These are phyloP conservation scores for Solanum etuberosum DNA, from an alignment of 257 asterid genomes.

Conservation along the genomic window DNA sequence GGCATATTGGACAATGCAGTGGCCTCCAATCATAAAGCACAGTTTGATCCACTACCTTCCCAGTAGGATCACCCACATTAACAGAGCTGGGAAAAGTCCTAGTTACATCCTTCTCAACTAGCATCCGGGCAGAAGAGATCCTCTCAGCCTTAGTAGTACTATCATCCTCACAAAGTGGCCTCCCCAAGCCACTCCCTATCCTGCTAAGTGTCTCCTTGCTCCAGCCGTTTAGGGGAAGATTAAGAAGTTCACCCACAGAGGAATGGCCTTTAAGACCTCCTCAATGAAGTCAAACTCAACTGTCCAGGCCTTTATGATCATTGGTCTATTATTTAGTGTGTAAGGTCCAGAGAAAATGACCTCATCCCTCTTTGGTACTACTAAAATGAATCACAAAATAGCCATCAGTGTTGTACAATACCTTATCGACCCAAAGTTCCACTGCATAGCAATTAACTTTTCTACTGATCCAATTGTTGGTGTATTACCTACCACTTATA, in stretches of 20 bases:
- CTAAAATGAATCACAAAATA: not conserved
- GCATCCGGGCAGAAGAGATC: not conserved
- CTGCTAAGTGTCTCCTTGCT: not conserved
- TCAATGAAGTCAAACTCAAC: not conserved
- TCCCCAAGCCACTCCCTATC: not conserved
- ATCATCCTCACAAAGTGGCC: not conserved
- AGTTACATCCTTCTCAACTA: not conserved
- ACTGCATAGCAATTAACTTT: not conserved
- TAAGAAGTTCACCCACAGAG: not conserved
- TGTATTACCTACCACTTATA: not conserved
- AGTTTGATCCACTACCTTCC: not conserved
- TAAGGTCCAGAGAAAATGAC: not conserved
- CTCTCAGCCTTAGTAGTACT: not conserved
- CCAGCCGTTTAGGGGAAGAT: not conserved
- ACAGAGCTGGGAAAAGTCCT: not conserved
- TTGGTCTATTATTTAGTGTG: not conserved
- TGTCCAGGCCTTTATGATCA: not conserved
- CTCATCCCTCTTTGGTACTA: not conserved
- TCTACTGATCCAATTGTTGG: not conserved
- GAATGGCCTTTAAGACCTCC: not conserved
- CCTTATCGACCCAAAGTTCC: not conserved
- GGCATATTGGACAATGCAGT: not conserved
- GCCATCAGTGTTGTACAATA: not conserved
- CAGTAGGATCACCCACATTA: not conserved
- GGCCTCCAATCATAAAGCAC: not conserved